A percentile compares a stretch with the other conserved stretches of the same genome.
phyloP scores from a whole-genome alignment of 495 filamentous ascomycete species.

The Halenospora varia region DNA sequence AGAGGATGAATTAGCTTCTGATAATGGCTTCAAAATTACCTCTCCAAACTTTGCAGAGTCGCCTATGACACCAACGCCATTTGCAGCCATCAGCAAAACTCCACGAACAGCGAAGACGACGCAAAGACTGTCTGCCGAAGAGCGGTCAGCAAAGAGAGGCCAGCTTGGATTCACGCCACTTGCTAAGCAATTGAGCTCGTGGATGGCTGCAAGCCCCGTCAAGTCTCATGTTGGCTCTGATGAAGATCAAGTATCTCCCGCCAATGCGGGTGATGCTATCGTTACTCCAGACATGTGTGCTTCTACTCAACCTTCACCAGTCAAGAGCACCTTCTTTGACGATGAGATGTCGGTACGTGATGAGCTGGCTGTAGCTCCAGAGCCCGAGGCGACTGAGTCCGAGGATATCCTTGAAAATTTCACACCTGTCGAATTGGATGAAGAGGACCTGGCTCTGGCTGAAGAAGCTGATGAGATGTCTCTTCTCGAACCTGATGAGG shows the following conservation, averaged over 20 bases:
- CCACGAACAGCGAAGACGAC: slow-evolving; percentile 14
- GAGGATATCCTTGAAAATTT: slow-evolving; percentile 18
- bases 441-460: slow-evolving; percentile 43
- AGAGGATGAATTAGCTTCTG: slow-evolving; percentile 48
- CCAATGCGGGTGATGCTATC: not conserved
- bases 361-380: slow-evolving; percentile 31
- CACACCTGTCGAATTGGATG: slow-evolving; percentile 25
- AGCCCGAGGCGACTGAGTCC: slow-evolving; percentile 18
- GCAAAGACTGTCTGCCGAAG: not conserved
- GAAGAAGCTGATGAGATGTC: slow-evolving; percentile 51
- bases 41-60: slow-evolving; percentile 7
- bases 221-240: slow-evolving; percentile 11
- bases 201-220: slow-evolving; percentile 50
- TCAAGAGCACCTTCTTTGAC: slow-evolving; percentile 48
- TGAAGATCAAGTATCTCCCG: not conserved
- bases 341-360: slow-evolving; percentile 51
- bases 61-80: slow-evolving; percentile 16
- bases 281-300: slow-evolving; percentile 11
- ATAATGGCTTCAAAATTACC: slow-evolving; percentile 7
- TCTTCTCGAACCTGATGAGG: slow-evolving; percentile 35
- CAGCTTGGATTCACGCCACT: slow-evolving; percentile 57
- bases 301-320: slow-evolving; percentile 24
- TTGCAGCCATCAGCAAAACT: slow-evolving; percentile 15
- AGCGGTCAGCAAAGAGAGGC: not conserved
- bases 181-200: slow-evolving; percentile 53